Percentiles rank a stretch among this genome's conserved stretches.
phyloP scores from a whole-genome alignment of 164 flowering plant species.

The Annona squamosa region DNA sequence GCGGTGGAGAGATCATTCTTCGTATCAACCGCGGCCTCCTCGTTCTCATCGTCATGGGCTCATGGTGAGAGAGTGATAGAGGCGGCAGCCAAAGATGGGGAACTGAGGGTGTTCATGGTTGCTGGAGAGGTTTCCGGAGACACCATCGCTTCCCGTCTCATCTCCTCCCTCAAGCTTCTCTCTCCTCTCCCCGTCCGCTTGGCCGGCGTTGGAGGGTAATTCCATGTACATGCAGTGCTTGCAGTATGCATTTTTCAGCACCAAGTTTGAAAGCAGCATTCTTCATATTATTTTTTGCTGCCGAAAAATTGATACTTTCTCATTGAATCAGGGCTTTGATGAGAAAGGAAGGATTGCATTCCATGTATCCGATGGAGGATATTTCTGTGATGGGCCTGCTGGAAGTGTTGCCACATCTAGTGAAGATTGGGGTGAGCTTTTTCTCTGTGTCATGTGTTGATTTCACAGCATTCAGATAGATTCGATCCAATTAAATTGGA shows the following conservation, averaged over 20 bases:
- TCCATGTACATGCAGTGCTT: neutral
- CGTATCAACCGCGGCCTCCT: neutral
- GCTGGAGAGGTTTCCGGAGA: conserved; percentile 96
- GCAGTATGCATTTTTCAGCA: no score
- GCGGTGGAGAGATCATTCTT: neutral
- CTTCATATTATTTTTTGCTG: neutral
- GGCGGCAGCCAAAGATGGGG: conserved; percentile 57
- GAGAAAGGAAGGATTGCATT: conserved; percentile 63
- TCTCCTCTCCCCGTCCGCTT: conserved; percentile 71
- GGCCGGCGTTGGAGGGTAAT: conserved; percentile 87
- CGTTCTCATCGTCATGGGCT: neutral
- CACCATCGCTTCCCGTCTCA: conserved; percentile 71
- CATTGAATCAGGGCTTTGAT: conserved; percentile 53
- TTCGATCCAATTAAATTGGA: neutral
- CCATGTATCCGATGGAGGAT: conserved; percentile 83
- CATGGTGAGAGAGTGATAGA: conserved; percentile 26
- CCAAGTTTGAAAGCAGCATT: neutral
- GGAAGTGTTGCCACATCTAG: conserved; percentile 85
- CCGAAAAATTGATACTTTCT: neutral
- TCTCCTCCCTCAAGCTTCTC: conserved; percentile 61
- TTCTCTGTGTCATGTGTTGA: neutral
- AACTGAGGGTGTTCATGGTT: conserved; percentile 75
- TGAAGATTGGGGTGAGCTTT: conserved; percentile 57
- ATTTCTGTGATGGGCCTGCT: conserved; percentile 93
- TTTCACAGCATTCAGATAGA: neutral